A percentile compares a stretch with the other conserved stretches of the same genome.
Conservation (phyloP, 1,284 basidiomycete genomes). For the Cryptococcus hybrid region DNA sequence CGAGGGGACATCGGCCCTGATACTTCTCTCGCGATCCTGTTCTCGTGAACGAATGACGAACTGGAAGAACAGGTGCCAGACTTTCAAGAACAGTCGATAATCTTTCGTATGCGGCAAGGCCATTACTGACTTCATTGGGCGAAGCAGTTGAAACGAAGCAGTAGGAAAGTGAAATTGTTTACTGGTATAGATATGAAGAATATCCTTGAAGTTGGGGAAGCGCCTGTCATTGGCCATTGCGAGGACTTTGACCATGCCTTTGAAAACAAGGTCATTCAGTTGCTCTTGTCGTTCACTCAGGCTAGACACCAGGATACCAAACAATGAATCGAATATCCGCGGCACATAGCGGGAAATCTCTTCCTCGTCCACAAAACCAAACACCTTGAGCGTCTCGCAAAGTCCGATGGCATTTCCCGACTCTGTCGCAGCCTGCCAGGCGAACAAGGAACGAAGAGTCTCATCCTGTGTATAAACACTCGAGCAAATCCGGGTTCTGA, state of each 20-base stretch:
- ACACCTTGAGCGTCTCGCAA: constrained; percentile 72
- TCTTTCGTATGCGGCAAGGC: constrained; percentile 70
- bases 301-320: constrained; percentile 77
- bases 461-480: constrained; percentile 91
- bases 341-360: constrained; percentile 94
- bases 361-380: constrained; percentile 87
- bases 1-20: constrained; percentile 74
- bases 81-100: constrained; percentile 85
- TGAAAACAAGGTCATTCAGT: constrained; percentile 84
- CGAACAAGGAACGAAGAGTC: constrained; percentile 75
- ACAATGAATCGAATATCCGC: constrained; percentile 90
- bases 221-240: constrained; percentile 88
- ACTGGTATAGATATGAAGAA: constrained; percentile 90
- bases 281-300: constrained; percentile 66
- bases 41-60: constrained; percentile 87
- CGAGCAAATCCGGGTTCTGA: constrained; percentile 89
- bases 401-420: constrained; percentile 64
- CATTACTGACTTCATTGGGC: constrained; percentile 81
- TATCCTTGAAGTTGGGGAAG: constrained; percentile 93
- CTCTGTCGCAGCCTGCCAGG: constrained; percentile 64
- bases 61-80: constrained; percentile 93
- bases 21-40: constrained; percentile 76
- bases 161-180: constrained; percentile 77
- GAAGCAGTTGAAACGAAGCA: constrained; percentile 76
- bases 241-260: constrained; percentile 83